Percentiles rank a stretch among this genome's conserved stretches.
phyloP scores from a whole-genome alignment of 2,329 filamentous ascomycete species.

The Chrysosporium keratinophilum region DNA sequence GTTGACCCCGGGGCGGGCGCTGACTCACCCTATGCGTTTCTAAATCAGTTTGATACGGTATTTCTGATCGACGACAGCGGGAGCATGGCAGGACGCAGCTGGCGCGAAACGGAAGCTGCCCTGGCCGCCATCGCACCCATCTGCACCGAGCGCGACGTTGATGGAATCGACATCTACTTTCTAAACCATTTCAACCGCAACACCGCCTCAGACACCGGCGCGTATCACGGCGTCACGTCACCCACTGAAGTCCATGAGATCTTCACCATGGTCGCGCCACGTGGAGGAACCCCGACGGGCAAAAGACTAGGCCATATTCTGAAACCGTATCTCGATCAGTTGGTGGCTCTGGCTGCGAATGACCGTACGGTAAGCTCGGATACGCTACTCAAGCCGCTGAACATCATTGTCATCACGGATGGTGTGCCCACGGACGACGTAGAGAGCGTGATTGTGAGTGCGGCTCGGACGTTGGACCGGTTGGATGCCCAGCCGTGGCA shows the following conservation, averaged over 20 bases:
- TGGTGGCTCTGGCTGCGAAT: conserved; percentile 32
- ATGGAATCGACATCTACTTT: conserved; percentile 88
- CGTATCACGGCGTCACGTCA: conserved; percentile 55
- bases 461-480: conserved; percentile 55
- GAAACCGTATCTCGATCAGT: conserved; percentile 55
- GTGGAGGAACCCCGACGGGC: conserved; percentile 64
- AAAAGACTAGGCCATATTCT: conserved; percentile 61
- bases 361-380: conserved; percentile 17
- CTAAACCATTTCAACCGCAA: conserved; percentile 54
- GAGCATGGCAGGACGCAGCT: conserved; percentile 68
- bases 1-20: not conserved
- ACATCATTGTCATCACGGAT: conserved; percentile 89
- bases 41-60: conserved; percentile 70
- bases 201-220: conserved; percentile 36
- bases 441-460: conserved; percentile 55
- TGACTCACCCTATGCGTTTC: conserved; percentile 65
- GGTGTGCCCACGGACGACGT: conserved; percentile 72
- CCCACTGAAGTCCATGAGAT: conserved; percentile 52
- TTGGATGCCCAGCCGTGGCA: conserved; percentile 66
- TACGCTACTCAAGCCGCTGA: conserved; percentile 59
- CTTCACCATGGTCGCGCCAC: conserved; percentile 58
- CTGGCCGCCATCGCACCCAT: conserved; percentile 68
- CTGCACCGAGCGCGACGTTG: conserved; percentile 65
- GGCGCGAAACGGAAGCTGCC: conserved; percentile 62
- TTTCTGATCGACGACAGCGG: conserved; percentile 89